Percentiles rank a stretch among this genome's conserved stretches.
These are phyloP conservation scores for Aeminium ludgeri DNA, from an alignment of 495 filamentous ascomycete species.

Conservation along the genomic window DNA sequence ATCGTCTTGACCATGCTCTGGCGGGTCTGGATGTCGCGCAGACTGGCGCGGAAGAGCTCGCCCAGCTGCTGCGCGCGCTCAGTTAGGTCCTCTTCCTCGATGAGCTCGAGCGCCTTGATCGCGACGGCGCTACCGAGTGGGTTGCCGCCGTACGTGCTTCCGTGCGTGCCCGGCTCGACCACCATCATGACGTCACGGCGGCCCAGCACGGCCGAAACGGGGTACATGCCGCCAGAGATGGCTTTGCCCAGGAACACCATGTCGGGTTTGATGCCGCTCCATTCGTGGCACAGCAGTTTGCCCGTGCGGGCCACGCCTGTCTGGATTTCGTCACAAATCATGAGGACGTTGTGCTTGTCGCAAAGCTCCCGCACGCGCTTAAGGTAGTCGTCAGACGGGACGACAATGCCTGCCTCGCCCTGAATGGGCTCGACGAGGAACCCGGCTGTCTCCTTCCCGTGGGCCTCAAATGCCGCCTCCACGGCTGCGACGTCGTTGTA, in stretches of 20 bases:
- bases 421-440: slow-evolving; percentile 97
- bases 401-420: slow-evolving; percentile 92
- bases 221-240: slow-evolving; percentile 96
- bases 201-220: slow-evolving; percentile 82
- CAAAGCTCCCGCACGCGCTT: slow-evolving; percentile 66
- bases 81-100: slow-evolving; percentile 79
- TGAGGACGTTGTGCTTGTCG: slow-evolving; percentile 79
- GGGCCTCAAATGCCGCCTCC: slow-evolving; percentile 57
- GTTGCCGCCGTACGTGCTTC: slow-evolving; percentile 94
- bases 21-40: slow-evolving; percentile 40
- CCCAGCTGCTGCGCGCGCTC: slow-evolving; percentile 67
- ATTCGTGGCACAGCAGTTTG: slow-evolving; percentile 81
- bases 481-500: slow-evolving; percentile 77
- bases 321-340: slow-evolving; percentile 98
- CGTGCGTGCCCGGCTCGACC: slow-evolving; percentile 93
- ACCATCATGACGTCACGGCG: slow-evolving; percentile 89
- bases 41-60: slow-evolving; percentile 63
- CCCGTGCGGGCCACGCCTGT: slow-evolving; percentile 93
- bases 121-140: slow-evolving; percentile 93
- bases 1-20: slow-evolving; percentile 68
- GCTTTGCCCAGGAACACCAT: slow-evolving; percentile 91
- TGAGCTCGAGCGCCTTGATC: slow-evolving; percentile 85
- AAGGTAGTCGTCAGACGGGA: slow-evolving; percentile 83
- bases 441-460: slow-evolving; percentile 72
- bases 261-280: slow-evolving; percentile 89